Evolutionary conservation across 2,329 filamentous ascomycete genomes (phyloP), one percentile per base, ranked within the genome.

Genomic region (Pseudocercospora vitis): DNA sequence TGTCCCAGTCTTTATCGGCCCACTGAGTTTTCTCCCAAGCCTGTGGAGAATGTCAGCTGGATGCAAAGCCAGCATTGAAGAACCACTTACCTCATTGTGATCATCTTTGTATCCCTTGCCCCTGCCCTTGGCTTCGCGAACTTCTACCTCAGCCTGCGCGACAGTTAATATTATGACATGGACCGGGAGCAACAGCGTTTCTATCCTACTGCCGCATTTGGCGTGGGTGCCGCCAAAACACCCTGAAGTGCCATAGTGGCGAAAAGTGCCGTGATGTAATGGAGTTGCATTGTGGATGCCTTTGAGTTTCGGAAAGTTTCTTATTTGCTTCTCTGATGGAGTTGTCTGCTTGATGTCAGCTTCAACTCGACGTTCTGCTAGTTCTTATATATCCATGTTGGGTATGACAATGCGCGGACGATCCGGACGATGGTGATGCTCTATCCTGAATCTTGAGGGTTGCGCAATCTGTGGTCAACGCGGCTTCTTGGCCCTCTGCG

Each of bases 201-300:
- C n/a, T n/a, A n/a, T n/a, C 26, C 26, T 29, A 29, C 26, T 29
- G 26, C 6, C 4, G 23, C 32, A 11, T 31, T 12, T 29, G 26
- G 7, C 21, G 14, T 31, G 14, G 44, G 33, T 26, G 32, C 44
- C 16, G 50, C 44, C 3, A 48, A 5, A n/a, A 42, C 19, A 23
- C 32, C 33, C 16, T 46, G 46, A 23, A 53, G 7, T 18, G 50
- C 44, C 14, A 35, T 21, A 16, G 50, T 40, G 12, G 44, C 50
- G 42, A 53, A 16, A 26, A 53, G n/a, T 24, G 50, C 50, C n/a
- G 44, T 47, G 32, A 53, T 47, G 21, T 40, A 33, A 6, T 47
- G 48, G 50, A 53, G 39, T 23, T 53, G 50, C 50, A 53, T 53
- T n/a, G 39, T 40, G 42, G 8, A 9, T 16, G 21, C 31, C 12